A percentile compares a stretch with the other conserved stretches of the same genome.
These are phyloP conservation scores for Clavispora fructus DNA, from an alignment of 805 yeast species.

Conservation along the genomic window DNA sequence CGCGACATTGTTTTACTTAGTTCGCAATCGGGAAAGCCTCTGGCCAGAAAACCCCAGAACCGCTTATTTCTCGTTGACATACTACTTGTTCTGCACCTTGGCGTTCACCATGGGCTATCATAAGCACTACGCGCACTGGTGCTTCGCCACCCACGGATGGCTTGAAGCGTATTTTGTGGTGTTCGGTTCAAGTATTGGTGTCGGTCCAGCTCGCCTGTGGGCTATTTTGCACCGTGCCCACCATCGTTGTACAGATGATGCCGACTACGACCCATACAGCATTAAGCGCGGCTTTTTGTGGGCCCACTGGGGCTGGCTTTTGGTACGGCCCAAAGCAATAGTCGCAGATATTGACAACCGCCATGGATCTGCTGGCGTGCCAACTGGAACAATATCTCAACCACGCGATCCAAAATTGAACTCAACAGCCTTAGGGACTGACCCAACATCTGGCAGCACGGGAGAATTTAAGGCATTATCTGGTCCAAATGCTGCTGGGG, in stretches of 20 bases:
- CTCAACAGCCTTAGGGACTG: no score
- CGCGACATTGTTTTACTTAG: constrained; percentile 22
- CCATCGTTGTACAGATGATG: constrained; percentile 78
- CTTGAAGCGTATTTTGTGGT: constrained; percentile 49
- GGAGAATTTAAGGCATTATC: background rate
- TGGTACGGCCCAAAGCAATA: constrained; percentile 49
- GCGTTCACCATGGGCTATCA: constrained; percentile 42
- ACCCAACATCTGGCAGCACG: background rate
- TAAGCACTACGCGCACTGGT: constrained; percentile 37
- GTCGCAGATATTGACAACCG: constrained; percentile 11
- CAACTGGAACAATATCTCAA: background rate
- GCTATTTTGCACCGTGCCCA: constrained; percentile 82
- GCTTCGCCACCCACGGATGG: constrained; percentile 25
- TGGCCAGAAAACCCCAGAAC: constrained; percentile 27
- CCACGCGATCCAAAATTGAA: no score
- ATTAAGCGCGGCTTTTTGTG: constrained; percentile 74
- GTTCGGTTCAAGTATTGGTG: constrained; percentile 66
- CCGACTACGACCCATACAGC: constrained; percentile 84
- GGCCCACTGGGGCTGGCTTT: constrained; percentile 87
- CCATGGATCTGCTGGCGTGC: background rate
- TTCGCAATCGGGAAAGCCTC: constrained; percentile 15
- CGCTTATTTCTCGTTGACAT: constrained; percentile 24
- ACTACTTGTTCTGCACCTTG: constrained; percentile 32
- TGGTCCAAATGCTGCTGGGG: background rate
- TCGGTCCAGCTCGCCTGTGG: constrained; percentile 79